These are phyloP conservation scores for Phaeophleospora eucalypticola DNA, from an alignment of 2,329 filamentous ascomycete species.

Conservation along the genomic window DNA sequence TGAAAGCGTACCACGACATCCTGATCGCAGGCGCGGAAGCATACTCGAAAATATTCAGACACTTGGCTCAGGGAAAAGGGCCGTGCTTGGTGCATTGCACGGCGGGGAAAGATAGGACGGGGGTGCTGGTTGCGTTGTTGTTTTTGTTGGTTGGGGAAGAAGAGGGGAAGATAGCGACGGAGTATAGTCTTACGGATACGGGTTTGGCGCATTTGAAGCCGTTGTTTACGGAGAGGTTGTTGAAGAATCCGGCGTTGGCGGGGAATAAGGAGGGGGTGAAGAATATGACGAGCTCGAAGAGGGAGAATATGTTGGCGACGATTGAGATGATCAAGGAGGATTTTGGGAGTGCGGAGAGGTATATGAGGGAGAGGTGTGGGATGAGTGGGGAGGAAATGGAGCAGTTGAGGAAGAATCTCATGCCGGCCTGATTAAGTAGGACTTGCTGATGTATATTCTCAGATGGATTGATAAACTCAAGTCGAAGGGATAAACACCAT, in stretches of 20 bases:
- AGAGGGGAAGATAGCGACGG: constrained; percentile 57
- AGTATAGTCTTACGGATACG: constrained; percentile 64
- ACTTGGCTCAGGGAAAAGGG: constrained; percentile 48
- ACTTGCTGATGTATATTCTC: no score
- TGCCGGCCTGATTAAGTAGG: not conserved
- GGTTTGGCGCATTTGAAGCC: constrained; percentile 49
- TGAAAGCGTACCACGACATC: constrained; percentile 61
- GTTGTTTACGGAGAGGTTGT: constrained; percentile 50
- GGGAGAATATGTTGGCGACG: constrained; percentile 50
- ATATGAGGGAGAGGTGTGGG: constrained; percentile 57
- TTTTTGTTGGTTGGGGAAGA: constrained; percentile 60
- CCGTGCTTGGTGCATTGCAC: constrained; percentile 69
- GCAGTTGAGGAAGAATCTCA: constrained; percentile 49
- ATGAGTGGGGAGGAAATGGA: constrained; percentile 54
- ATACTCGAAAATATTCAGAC: constrained; percentile 57
- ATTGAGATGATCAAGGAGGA: constrained; percentile 54
- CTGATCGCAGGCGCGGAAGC: constrained; percentile 51
- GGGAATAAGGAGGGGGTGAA: constrained; percentile 42
- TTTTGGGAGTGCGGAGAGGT: constrained; percentile 62
- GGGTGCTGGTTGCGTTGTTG: constrained; percentile 64
- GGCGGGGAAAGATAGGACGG: constrained; percentile 73
- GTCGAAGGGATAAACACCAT: no score
- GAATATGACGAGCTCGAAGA: constrained; percentile 43
- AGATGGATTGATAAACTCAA: no score
- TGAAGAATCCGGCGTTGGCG: constrained; percentile 49